Percentiles rank a stretch among this genome's conserved stretches.
Evolutionary conservation across 768 basidiomycete genomes (phyloP).

Genomic region (Tulasnella sp.): DNA sequence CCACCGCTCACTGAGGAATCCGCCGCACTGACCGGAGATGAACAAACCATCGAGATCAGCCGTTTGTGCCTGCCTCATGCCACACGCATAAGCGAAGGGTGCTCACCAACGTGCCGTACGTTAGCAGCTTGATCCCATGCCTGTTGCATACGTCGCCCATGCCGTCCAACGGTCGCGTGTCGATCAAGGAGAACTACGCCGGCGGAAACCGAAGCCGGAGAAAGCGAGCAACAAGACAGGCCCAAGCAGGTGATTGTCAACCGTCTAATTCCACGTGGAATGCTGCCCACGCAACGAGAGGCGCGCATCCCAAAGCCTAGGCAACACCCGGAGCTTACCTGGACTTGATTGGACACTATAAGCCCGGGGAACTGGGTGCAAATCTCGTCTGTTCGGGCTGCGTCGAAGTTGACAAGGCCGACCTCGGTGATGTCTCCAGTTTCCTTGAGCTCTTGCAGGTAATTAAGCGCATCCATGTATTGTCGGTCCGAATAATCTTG

Average conservation of each 20-base stretch:
- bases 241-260: constrained; percentile 7
- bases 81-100: constrained; percentile 22
- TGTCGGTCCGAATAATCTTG: constrained; percentile 57
- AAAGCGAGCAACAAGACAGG: neutral
- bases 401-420: constrained; percentile 79
- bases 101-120: constrained; percentile 75
- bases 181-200: constrained; percentile 72
- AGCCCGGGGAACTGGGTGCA: constrained; percentile 65
- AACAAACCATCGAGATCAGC: neutral
- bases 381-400: constrained; percentile 70
- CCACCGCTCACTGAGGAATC: constrained; percentile 77
- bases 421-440: constrained; percentile 57
- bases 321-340: constrained; percentile 46
- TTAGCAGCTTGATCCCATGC: constrained; percentile 68
- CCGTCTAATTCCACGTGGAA: constrained; percentile 11
- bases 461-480: constrained; percentile 49
- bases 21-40: constrained; percentile 59
- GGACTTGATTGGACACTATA: constrained; percentile 80
- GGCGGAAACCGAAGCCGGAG: neutral
- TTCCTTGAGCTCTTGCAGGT: constrained; percentile 56
- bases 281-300: neutral
- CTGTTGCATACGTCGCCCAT: constrained; percentile 73
- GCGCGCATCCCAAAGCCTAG: neutral
- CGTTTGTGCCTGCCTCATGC: neutral
- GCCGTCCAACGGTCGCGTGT: constrained; percentile 69